Conservation (phyloP, 139 green algal genomes). For the Micractinium sp. region DNA sequence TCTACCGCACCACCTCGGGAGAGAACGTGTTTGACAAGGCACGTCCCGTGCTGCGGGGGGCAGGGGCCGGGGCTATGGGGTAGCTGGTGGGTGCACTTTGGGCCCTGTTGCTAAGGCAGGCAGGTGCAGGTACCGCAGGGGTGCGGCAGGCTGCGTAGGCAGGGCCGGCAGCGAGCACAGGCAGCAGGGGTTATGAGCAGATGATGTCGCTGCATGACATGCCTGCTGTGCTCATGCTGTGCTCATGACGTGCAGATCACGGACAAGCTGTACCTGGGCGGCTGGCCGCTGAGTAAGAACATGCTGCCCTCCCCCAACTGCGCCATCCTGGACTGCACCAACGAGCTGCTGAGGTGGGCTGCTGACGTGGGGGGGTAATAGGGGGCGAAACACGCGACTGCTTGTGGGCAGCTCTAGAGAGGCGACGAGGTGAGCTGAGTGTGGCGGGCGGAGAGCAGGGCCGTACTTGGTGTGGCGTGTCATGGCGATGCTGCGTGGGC, state of each 20-base stretch:
- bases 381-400: too few relatives aligned
- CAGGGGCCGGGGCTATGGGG: too few relatives aligned
- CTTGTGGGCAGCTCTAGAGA: too few relatives aligned
- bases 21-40: slow-evolving; percentile 21
- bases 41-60: background rate
- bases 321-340: slow-evolving; percentile 14
- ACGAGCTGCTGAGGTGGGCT: slow-evolving; percentile 21
- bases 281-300: background rate
- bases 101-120: background rate
- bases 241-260: too few relatives aligned
- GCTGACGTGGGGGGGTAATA: background rate
- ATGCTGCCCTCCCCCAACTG: slow-evolving; percentile 24
- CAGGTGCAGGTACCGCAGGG: background rate
- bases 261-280: slow-evolving; percentile 11
- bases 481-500: too few relatives aligned
- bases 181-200: background rate
- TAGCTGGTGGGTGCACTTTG: background rate
- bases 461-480: too few relatives aligned
- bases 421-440: too few relatives aligned
- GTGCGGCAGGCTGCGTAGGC: background rate
- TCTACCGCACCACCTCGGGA: background rate
- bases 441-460: too few relatives aligned
- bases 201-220: too few relatives aligned
- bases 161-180: background rate
- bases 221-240: too few relatives aligned